phyloP scores from a whole-genome alignment of 2,329 filamentous ascomycete species.

The Fusarium neocosmosporiellum region DNA sequence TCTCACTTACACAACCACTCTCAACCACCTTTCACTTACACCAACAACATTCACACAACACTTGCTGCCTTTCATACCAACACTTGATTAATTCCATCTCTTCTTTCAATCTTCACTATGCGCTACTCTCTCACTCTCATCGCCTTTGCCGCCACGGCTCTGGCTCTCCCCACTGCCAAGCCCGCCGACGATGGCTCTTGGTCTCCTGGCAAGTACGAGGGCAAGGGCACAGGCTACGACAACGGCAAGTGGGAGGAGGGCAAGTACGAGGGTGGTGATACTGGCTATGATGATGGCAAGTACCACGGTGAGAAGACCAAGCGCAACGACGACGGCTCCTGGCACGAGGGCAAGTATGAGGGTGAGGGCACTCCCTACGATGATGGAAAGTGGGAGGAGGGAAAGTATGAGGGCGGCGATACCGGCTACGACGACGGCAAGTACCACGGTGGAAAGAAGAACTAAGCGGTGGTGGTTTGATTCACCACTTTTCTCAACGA shows the following conservation, averaged over 20 bases:
- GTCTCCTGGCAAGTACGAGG: conserved; percentile 14
- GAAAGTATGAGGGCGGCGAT: conserved; percentile 4
- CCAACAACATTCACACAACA: conserved; percentile 5
- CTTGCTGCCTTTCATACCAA: not conserved
- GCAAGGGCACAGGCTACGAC: conserved; percentile 1
- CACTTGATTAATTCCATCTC: conserved; percentile 1
- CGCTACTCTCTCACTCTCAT: conserved; percentile 37
- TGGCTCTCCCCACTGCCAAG: conserved; percentile 35
- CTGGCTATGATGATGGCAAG: conserved; percentile 4
- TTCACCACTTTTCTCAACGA: not conserved
- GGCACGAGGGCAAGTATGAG: conserved; percentile 29
- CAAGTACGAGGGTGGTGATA: conserved; percentile 13
- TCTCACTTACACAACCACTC: not conserved
- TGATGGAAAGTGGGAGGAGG: conserved; percentile 9
- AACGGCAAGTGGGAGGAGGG: conserved; percentile 14
- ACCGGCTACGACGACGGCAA: conserved; percentile 9
- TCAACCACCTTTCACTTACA: not conserved
- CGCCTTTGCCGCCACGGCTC: conserved; percentile 37
- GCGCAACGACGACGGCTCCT: conserved; percentile 13
- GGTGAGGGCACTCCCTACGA: conserved; percentile 10
- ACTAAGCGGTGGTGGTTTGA: not conserved
- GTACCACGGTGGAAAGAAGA: conserved; percentile 5
- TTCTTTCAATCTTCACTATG: conserved; percentile 13
- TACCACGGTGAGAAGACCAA: not conserved
- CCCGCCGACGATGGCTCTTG: conserved; percentile 30